phyloP scores from a whole-genome alignment of 2,329 filamentous ascomycete species.

The Botrytis sinoallii region DNA sequence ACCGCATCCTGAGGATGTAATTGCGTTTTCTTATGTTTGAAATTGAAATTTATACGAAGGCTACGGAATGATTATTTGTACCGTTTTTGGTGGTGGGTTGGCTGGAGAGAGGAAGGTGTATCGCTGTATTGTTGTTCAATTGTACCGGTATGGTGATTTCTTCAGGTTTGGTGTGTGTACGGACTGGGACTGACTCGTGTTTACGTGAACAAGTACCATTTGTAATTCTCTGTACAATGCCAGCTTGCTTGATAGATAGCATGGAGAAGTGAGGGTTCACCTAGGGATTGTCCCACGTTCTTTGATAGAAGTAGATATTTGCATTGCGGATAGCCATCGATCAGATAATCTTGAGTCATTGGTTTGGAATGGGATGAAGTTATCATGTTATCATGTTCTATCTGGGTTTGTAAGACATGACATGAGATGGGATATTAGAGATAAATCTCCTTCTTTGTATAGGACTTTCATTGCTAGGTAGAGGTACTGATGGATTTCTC shows the following conservation, averaged over 20 bases:
- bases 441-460: neutral
- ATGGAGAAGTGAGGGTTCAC: conserved; percentile 1
- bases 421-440: neutral
- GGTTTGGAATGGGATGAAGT: too few relatives aligned
- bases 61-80: neutral
- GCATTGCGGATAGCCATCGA: neutral
- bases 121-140: neutral
- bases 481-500: neutral
- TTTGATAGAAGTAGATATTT: neutral
- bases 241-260: neutral
- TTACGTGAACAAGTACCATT: neutral
- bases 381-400: neutral
- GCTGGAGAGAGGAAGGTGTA: neutral
- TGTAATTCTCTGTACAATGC: neutral
- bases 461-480: neutral
- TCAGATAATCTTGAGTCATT: neutral
- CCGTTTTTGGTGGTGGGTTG: neutral
- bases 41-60: neutral
- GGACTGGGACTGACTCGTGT: neutral
- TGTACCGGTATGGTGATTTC: neutral
- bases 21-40: neutral
- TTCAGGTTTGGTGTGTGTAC: neutral
- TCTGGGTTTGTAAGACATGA: neutral
- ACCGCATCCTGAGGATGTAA: neutral
- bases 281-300: neutral